Base-by-base conservation (phyloP, 164 flowering plant species). In the Vitis riparia region DNA sequence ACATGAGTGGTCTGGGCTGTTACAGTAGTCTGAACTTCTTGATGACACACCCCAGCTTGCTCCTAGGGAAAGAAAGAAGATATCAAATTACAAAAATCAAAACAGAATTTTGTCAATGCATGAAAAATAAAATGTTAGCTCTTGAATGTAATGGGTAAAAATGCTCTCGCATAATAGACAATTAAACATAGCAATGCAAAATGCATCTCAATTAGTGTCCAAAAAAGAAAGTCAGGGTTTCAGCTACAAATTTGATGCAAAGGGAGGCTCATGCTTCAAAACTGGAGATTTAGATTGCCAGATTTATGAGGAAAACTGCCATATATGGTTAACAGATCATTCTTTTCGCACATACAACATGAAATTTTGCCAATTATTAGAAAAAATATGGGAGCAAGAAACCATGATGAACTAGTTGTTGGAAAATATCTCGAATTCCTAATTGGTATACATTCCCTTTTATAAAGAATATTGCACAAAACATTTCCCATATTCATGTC, bases 1-100 rank as follows among this genome's bases (percentile, higher is more conserved):
- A 73, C 73, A 60, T 79, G 69, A 69, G 67, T 75, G 67, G 71
- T 73, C 68, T 71, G 78, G 67, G 67, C 55, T n/a, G 77, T 74
- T 61, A 72, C 78, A 71, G 68, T 75, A 44, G 68, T 78, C 63
- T 71, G 56, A 50, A 76, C 74, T 70, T 84, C 84, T 65, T 76
- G 81, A 55, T 72, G 74, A 59, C 78, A 67, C 68, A 74, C 70
- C 29, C 71, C 73, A 69, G 63, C 78, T 58, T 79, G 79, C 61
- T 72, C 85, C 88, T 82, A 48, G 8, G 29, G 50, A 63, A 27
- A 63, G 50, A 63, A 0, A 19, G 56, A 52, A 4, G 55, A 51
- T n/a, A 50, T 5, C 27, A 3, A 17, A 51, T 23, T 0, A 53
- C 16, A n/a, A 62, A 49, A n/a, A 65, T 4, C 32, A 53, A 58